Evolutionary conservation across 1,139 yeast species (phyloP), one percentile per base, ranked within the genome.

Genomic region (Entelexis paramagnoliae): DNA sequence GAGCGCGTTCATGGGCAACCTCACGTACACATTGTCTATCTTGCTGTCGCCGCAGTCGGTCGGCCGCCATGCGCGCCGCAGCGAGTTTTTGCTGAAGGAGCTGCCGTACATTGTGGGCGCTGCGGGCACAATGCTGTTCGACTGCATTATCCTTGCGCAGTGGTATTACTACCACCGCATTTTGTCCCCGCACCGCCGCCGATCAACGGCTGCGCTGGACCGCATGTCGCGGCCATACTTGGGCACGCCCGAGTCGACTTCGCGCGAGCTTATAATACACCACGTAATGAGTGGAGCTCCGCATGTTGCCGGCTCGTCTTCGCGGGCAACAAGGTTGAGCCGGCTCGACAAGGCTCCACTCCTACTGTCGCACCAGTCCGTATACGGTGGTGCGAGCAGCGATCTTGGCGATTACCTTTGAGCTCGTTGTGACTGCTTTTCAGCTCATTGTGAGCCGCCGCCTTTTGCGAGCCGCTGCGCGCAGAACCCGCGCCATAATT

Each of bases 61-160:
- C 17, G 60, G 63, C n/a, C 11, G 29, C 2, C 66, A 72, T 29
- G 52, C 54, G 7, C 39, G 45, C 32, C 73, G 73, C 55, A 51
- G 63, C 46, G 70, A 61, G 11, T 89, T 85, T 62, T 67, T 88
- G 46, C 56, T 69, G 55, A 80, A 78, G 51, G 95, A 87, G 61
- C 67, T 87, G 51, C 95, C 97, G 0, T 89, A 83, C 62, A 74
- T 89, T 24, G 62, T 88, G 30, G 96, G 96, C 0, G 82, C 94
- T 58, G 77, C 89, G 0, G 96, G 96, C 4, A 88, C 96, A 0
- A 76, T 89, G 24, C 60, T 81, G 5, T 87, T 88, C 67, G 97
- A 89, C 65, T 59, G 79, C 32, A 68, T 78, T 16, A 88, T 87
- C 64, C 82, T 89, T 60, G 77, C 78, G 64, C 97, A 89, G 64